phyloP scores from a whole-genome alignment of 345 rosid genomes.

The Orychophragmus violaceus region DNA sequence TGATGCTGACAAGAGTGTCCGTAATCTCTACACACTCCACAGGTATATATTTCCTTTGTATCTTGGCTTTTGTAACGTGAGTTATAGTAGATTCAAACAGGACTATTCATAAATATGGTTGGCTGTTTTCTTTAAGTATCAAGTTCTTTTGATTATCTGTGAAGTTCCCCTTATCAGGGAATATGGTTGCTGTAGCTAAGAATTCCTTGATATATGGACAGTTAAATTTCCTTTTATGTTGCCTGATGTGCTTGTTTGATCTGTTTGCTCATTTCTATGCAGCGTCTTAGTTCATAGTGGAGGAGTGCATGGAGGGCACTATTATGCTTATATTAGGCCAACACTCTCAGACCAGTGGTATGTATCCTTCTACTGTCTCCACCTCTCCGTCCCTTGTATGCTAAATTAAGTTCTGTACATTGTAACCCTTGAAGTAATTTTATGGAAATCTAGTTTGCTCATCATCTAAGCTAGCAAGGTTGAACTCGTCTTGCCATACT shows the following conservation, averaged over 20 bases:
- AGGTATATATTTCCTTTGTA: conserved; percentile 42
- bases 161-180: not conserved
- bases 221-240: not conserved
- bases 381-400: not conserved
- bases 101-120: not conserved
- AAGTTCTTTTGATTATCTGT: not conserved
- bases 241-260: conserved; percentile 2
- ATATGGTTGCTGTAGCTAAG: not conserved
- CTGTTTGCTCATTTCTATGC: conserved; percentile 26
- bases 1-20: conserved; percentile 52
- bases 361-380: not conserved
- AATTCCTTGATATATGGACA: not conserved
- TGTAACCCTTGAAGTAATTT: not conserved
- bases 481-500: not conserved
- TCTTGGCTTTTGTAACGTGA: not conserved
- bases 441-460: conserved; percentile 5
- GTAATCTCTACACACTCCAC: conserved; percentile 89
- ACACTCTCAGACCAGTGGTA: conserved; percentile 91
- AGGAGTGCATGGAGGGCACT: not conserved
- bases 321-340: conserved; percentile 54
- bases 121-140: not conserved
- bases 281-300: not conserved
- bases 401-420: not conserved
- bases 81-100: conserved; percentile 1
- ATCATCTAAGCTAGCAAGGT: conserved; percentile 14